phyloP scores from a whole-genome alignment of 2,329 filamentous ascomycete genomes.

The Fusarium clavum region DNA sequence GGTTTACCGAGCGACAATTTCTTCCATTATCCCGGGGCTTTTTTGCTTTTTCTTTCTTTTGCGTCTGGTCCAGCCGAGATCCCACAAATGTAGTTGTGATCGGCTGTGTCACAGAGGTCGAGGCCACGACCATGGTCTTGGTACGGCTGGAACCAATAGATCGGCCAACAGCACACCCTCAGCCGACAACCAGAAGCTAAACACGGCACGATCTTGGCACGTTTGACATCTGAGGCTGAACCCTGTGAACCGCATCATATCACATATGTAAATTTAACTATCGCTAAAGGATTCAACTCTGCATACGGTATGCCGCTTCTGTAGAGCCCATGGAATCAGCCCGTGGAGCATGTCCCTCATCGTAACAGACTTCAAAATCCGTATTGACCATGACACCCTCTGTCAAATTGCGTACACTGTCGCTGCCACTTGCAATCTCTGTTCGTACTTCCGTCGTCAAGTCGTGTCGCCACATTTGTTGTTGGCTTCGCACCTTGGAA shows the following conservation, averaged over 20 bases:
- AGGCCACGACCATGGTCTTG: neutral
- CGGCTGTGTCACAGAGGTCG: neutral
- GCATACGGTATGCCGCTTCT: slow-evolving; percentile 31
- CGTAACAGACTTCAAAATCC: slow-evolving; percentile 43
- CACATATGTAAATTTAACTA: neutral
- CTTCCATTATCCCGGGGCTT: neutral
- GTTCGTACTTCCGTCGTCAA: slow-evolving; percentile 1
- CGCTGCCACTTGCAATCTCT: slow-evolving; percentile 30
- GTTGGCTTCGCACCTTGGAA: slow-evolving; percentile 8
- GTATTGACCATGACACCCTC: slow-evolving; percentile 40
- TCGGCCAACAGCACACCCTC: neutral
- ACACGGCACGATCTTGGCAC: neutral
- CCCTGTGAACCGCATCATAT: neutral
- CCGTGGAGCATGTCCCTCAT: slow-evolving; percentile 27
- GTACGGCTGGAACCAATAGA: neutral
- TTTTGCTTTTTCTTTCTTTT: neutral
- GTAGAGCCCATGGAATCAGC: slow-evolving; percentile 37
- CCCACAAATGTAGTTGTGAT: neutral
- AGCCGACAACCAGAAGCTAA: neutral
- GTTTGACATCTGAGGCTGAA: neutral
- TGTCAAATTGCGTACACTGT: slow-evolving; percentile 41
- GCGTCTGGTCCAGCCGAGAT: too few relatives aligned
- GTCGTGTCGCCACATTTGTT: slow-evolving; percentile 32
- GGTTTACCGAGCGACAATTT: neutral
- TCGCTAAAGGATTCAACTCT: neutral